Percentiles rank a stretch among this genome's conserved stretches.
Conservation (phyloP, 1,139 yeast species). For the Geotrichum bryndzae region DNA sequence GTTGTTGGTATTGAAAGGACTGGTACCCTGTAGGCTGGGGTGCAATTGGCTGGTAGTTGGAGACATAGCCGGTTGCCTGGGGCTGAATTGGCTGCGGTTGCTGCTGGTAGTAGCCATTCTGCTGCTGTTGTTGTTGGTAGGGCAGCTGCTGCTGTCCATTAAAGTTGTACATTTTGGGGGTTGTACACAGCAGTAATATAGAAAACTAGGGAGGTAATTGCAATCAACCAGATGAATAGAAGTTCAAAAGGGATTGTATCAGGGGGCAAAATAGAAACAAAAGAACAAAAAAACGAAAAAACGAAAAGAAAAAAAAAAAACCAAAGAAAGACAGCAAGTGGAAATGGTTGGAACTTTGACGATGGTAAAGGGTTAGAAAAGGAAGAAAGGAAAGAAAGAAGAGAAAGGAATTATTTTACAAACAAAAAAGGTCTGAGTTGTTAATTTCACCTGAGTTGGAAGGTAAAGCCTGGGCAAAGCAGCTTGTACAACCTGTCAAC, state of each 20-base stretch:
- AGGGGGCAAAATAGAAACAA: not conserved
- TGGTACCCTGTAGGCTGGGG: constrained; percentile 20
- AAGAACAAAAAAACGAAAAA: not conserved
- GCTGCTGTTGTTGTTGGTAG: constrained; percentile 21
- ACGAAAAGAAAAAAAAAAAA: not conserved
- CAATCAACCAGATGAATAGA: not conserved
- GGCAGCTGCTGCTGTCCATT: constrained; percentile 20
- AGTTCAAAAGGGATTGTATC: not conserved
- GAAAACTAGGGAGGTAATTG: not conserved
- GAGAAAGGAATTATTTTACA: not conserved
- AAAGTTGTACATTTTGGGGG: constrained; percentile 5
- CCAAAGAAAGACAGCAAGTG: not conserved
- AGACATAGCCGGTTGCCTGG: constrained; percentile 9
- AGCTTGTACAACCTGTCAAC: not conserved
- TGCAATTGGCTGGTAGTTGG: not conserved
- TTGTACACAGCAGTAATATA: not conserved
- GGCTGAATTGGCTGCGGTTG: constrained; percentile 20
- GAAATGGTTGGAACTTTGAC: not conserved
- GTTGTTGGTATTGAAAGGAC: constrained; percentile 1
- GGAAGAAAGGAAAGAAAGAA: not conserved
- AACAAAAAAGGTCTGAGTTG: not conserved
- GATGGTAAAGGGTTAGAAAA: not conserved
- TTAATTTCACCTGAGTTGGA: not conserved
- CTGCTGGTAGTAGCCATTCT: constrained; percentile 19
- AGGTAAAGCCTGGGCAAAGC: not conserved